These are phyloP conservation scores for Chlorella sp. DNA, from an alignment of 139 green algal species.

Conservation along the genomic window DNA sequence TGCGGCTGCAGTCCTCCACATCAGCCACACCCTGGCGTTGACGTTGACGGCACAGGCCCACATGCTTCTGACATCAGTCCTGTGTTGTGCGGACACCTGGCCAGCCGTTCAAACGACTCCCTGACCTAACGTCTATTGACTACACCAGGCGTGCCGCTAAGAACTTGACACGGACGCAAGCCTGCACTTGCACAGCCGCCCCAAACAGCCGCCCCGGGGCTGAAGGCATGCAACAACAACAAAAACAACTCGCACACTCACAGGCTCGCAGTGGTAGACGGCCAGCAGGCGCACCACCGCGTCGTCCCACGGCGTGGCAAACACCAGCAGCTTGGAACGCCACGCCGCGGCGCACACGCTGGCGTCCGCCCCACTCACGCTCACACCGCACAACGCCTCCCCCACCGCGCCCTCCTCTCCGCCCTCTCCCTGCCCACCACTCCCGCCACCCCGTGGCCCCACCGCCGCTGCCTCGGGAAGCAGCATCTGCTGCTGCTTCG, in stretches of 20 bases:
- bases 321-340: conserved; percentile 28
- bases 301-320: conserved; percentile 36
- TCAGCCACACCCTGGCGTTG: too few relatives aligned
- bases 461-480: background rate
- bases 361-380: conserved; percentile 12
- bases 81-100: background rate
- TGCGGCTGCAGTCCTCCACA: too few relatives aligned
- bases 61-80: too few relatives aligned
- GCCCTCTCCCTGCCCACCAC: too few relatives aligned
- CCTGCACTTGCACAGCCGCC: background rate
- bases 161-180: too few relatives aligned
- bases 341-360: conserved; percentile 21
- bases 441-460: background rate
- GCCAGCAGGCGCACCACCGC: conserved; percentile 14
- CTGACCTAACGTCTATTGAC: too few relatives aligned
- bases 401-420: background rate
- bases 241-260: conserved; percentile 10
- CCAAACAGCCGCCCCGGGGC: too few relatives aligned
- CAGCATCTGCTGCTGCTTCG: conserved; percentile 7
- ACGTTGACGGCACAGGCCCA: too few relatives aligned
- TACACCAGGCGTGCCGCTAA: too few relatives aligned
- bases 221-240: too few relatives aligned
- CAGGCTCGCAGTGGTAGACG: conserved; percentile 15
- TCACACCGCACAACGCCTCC: conserved; percentile 1
- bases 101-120: too few relatives aligned